A percentile compares a stretch with the other conserved stretches of the same genome.
phyloP scores from a whole-genome alignment of 495 filamentous ascomycete species.

The Aspergillus bertholletiae region DNA sequence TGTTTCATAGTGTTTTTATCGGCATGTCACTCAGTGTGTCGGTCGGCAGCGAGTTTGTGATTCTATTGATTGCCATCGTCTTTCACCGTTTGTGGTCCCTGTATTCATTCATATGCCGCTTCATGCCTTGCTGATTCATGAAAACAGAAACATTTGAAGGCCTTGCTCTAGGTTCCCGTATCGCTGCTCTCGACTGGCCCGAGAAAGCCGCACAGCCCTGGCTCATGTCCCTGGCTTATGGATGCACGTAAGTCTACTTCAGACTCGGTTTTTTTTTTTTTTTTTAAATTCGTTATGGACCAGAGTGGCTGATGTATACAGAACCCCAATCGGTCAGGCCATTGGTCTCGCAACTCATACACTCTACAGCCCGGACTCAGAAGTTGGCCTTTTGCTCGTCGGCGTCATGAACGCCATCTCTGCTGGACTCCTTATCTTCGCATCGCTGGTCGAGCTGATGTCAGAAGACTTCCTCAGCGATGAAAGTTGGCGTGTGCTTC shows the following conservation, averaged over 20 bases:
- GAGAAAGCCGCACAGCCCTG: slow-evolving; percentile 51
- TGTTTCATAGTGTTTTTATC: slow-evolving; percentile 79
- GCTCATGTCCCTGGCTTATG: slow-evolving; percentile 73
- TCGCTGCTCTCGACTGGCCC: slow-evolving; percentile 52
- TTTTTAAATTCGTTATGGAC: neutral
- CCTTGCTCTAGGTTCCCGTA: slow-evolving; percentile 65
- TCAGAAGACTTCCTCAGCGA: slow-evolving; percentile 63
- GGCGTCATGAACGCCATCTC: slow-evolving; percentile 70
- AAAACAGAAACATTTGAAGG: slow-evolving; percentile 55
- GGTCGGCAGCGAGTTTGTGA: slow-evolving; percentile 64
- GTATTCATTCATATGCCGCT: neutral
- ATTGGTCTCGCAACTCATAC: slow-evolving; percentile 65
- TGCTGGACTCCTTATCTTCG: slow-evolving; percentile 58
- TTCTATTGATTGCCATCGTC: slow-evolving; percentile 68
- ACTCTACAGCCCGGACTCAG: slow-evolving; percentile 60
- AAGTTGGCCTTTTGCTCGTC: slow-evolving; percentile 62
- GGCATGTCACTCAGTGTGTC: slow-evolving; percentile 77
- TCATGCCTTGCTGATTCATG: slow-evolving; percentile 17
- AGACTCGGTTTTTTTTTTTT: neutral
- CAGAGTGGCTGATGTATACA: slow-evolving; percentile 31
- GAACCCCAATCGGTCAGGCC: slow-evolving; percentile 79
- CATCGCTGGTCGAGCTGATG: slow-evolving; percentile 58
- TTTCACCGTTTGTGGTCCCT: slow-evolving; percentile 59
- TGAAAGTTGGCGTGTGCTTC: slow-evolving; percentile 54
- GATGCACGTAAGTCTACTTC: slow-evolving; percentile 37